Base-by-base conservation (phyloP, 768 basidiomycete genomes). In the Tylopilus rubrobrunneus region DNA sequence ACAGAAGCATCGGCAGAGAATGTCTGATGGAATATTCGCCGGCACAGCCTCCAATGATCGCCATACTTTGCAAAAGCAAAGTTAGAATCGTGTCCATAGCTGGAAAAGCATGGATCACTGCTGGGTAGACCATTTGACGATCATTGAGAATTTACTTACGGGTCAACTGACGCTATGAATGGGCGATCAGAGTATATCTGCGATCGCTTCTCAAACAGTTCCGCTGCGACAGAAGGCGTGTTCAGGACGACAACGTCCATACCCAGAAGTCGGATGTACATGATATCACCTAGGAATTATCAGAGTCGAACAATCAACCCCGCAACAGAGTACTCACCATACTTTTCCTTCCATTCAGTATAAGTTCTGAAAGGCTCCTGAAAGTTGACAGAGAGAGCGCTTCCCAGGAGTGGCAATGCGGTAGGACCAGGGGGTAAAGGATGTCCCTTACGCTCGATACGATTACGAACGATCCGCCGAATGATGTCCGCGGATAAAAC, bases 121-220 rank as follows among this genome's bases (percentile, higher is more conserved):
- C 44, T 25, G 19, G 2, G 9, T 33, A 2, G 0, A 53, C 25
- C 3, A n/a, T n/a, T n/a, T n/a, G 25, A 25, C 25, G 25, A 11
- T 17, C 11, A 27, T 7, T 11, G 12, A 37, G 15, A 17, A 48
- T 34, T n/a, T 10, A 37, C 50, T 45, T 34, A 51, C 50, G 50
- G 43, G 14, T 15, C 21, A 15, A 56, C n/a, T 25, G 56, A 58
- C 0, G 62, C 59, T 39, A 67, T 50, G 44, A 47, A 48, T 1
- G 83, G 82, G 7, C 83, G 76, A 64, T 78, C 75, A 9, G 80
- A 80, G 57, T 82, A 81, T 31, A 77, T 72, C 11, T 65, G 63
- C 2, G 78, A 75, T 10, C 78, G 73, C 45, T 71, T 68, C 44
- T 80, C 78, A 34, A 84, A 67, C 3, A 84, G 70, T 39, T 80